Conservation (phyloP, 148 eudicot species). For the Pharnaceum exiguum region DNA sequence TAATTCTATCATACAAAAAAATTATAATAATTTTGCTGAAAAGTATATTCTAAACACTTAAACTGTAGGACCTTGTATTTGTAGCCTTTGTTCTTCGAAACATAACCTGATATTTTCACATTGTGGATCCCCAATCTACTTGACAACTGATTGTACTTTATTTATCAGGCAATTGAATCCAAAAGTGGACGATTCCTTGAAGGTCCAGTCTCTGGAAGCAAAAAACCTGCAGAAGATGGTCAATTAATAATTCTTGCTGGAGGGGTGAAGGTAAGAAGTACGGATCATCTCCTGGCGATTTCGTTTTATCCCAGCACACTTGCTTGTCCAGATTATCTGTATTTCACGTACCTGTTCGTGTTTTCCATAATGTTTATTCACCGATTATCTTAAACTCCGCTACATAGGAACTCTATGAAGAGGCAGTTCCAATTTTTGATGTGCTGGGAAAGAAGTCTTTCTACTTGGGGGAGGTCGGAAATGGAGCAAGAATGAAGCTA, state of each 20-base stretch:
- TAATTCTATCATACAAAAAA: too few species aligned
- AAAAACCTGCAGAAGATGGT: conserved; percentile 99
- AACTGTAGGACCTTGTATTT: too few species aligned
- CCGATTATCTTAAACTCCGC: conserved; percentile 2
- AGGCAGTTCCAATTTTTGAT: conserved; percentile 78
- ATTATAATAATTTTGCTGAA: too few species aligned
- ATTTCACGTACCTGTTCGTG: neutral
- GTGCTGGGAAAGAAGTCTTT: conserved; percentile 95
- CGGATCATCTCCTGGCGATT: neutral
- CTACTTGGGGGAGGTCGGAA: conserved; percentile 86
- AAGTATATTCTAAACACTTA: too few species aligned
- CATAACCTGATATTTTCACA: too few species aligned
- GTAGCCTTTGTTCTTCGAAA: too few species aligned
- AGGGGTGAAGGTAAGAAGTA: conserved; percentile 67
- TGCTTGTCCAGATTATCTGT: neutral
- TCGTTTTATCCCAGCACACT: neutral
- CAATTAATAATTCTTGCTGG: conserved; percentile 94
- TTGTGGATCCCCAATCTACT: too few species aligned
- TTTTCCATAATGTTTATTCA: neutral
- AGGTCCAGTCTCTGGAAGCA: conserved; percentile 99
- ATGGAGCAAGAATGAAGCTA: conserved; percentile 99
- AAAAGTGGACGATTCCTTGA: conserved; percentile 89
- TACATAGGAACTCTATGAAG: conserved; percentile 72
- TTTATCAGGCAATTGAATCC: conserved; percentile 62
- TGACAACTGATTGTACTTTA: too few species aligned